Base-by-base conservation (phyloP, 805 yeast genomes). In the Metschnikowia lunata region DNA sequence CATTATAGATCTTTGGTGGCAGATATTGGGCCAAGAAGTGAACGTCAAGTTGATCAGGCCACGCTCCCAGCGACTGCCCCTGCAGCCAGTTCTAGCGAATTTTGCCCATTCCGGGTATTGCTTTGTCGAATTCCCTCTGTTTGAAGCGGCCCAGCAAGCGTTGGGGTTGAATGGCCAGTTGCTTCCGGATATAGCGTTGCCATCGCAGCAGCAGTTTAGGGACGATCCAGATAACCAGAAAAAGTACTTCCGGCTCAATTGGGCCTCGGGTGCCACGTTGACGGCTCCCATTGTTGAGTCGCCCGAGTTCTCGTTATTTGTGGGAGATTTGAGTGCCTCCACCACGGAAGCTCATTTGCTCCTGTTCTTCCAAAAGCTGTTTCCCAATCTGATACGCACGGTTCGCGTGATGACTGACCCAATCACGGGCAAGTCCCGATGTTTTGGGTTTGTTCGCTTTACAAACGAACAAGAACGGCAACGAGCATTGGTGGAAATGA, bases 341-440 rank as follows among this genome's bases (percentile, higher is more conserved):
- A 84, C 89, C 4, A 85, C 91, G 0, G 93, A 85, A 60, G 90
- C 90, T 6, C 90, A 85, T 60, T 63, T 85, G 46, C 64, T 85
- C 39, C 80, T 87, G 23, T 69, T 85, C 40, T 85, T 85, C 61
- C 91, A 85, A 60, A 75, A 78, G 35, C 74, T 74, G 45, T 85
- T 77, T 64, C 72, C 75, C 7, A 68, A 69, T 40, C 77, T 87
- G 8, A 83, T 85, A 33, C 84, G 83, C 54, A 85, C 93, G 2
- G 93, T 85, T 7, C 69, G 93, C 47, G 91, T 85, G 9, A 85
- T 85, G 91, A 85, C 93, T 0, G 91, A 85, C 58, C 93, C 93
- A 2, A 76, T 85, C 6, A 76, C 85, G 11, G 90, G 90, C 0
- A 76, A 83, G 27, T 82, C 88, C 2, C 70, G 91, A 51, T 83